Evolutionary conservation across 2,329 filamentous ascomycete genomes (phyloP).

Genomic region (Ophiostoma piceae): DNA sequence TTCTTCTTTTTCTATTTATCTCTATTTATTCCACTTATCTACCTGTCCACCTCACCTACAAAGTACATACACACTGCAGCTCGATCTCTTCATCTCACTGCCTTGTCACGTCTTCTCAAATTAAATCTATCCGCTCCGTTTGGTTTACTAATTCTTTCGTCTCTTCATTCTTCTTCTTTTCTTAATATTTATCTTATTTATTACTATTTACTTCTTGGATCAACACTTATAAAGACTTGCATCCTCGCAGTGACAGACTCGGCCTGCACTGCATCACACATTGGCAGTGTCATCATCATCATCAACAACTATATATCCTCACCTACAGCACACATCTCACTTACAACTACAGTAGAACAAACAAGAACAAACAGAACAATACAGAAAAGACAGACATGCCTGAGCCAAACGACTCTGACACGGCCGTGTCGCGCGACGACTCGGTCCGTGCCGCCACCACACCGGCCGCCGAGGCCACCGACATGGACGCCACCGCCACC

Average conservation of each 20-base stretch:
- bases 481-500: neutral
- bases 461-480: neutral
- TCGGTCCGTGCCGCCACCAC: neutral
- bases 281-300: neutral
- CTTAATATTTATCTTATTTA: neutral
- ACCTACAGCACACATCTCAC: neutral
- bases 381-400: neutral
- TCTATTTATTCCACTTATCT: neutral
- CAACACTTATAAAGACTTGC: neutral
- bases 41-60: too few relatives aligned
- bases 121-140: slow-evolving; percentile 1
- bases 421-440: slow-evolving; percentile 7
- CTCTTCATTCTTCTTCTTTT: neutral
- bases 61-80: too few relatives aligned
- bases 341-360: too few relatives aligned
- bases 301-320: neutral
- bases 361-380: too few relatives aligned
- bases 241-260: neutral
- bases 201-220: neutral
- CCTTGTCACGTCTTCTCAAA: neutral
- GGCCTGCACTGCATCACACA: neutral
- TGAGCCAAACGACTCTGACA: slow-evolving; percentile 18
- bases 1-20: neutral
- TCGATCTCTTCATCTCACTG: neutral
- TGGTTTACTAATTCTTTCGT: neutral